Base-by-base conservation (phyloP, 1,284 basidiomycete species). In the Naganishia sp. region DNA sequence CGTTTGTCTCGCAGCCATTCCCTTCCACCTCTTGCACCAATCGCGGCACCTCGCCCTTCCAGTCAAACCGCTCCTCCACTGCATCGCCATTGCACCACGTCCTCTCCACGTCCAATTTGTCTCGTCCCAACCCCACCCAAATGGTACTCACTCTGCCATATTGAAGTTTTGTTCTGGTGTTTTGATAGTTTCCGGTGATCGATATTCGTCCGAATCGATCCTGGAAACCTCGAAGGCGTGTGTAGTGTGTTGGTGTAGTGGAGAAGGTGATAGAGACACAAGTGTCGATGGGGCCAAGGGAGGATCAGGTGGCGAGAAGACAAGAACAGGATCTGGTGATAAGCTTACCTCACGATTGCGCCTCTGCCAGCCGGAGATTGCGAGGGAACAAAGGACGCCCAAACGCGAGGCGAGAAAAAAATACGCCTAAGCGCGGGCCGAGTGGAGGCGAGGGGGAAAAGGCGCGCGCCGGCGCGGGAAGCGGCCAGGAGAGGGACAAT, bases 81-180 rank as follows among this genome's bases (percentile, higher is more conserved):
- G 31, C 10, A 28, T 17, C 28, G n/a, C 11, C 39, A 21, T 23
- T 32, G 32, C 35, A 25, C 31, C 32, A 31, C 17, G 15, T 32
- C 13, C 46, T 28, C 5, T 28, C 28, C 28, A 28, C 28, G 3
- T 28, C 28, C 28, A 28, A 5, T 28, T 28, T 5, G 28, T 28
- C 28, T 28, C 28, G 28, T 42, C 5, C 41, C 4, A 5, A 49
- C 25, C 41, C 45, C 6, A 42, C 17, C 32, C 41, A 1, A 9
- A 23, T 31, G 45, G 50, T 32, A 79, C 78, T 77, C 73, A 79
- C 78, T 78, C 78, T 67, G 78, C 75, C 78, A 79, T 79, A 71
- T 75, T 79, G 66, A 68, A 41, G 70, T 69, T 69, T 68, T 63
- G 61, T 67, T 67, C 21, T 45, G 66, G 68, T 70, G 63, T 69